Percentiles rank a stretch among this genome's conserved stretches.
Conservation (phyloP, 2,329 filamentous ascomycete species). For the Colletotrichum tofieldiae region DNA sequence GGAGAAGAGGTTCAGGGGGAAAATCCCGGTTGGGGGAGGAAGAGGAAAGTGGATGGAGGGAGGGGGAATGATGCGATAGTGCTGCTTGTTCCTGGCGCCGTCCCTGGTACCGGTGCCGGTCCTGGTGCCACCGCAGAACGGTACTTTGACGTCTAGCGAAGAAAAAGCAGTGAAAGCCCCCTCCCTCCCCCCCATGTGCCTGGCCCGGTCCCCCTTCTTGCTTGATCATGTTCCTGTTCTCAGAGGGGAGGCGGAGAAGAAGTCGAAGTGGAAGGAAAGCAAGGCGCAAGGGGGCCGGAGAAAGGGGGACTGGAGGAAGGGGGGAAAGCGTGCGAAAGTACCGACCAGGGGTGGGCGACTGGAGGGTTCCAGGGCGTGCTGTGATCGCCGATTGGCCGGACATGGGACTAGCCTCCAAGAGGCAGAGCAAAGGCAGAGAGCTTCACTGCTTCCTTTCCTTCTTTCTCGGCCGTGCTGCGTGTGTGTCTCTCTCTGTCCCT, state of each 20-base stretch:
- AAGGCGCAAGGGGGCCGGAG: background rate
- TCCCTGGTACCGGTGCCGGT: background rate
- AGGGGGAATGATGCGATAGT: background rate
- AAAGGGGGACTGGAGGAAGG: background rate
- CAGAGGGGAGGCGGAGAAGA: background rate
- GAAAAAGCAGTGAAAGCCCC: background rate
- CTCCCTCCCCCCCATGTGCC: conserved; percentile 6
- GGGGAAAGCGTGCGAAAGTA: conserved; percentile 19
- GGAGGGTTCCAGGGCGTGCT: conserved; percentile 13
- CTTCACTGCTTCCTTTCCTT: background rate
- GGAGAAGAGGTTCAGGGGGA: background rate
- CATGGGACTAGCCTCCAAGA: conserved; percentile 21
- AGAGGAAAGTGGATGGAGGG: background rate
- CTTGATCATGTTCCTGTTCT: conserved; percentile 22
- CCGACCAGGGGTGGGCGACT: conserved; percentile 22
- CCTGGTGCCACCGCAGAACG: background rate
- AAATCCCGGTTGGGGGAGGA: too few species aligned
- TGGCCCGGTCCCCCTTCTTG: conserved; percentile 5
- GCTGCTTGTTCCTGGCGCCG: background rate
- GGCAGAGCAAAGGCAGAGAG: conserved; percentile 3
- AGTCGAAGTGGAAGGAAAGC: background rate
- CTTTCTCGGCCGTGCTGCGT: background rate
- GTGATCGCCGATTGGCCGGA: conserved; percentile 39
- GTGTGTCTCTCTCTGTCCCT: background rate
- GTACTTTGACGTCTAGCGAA: conserved; percentile 9